Evolutionary conservation across 2,329 filamentous ascomycete genomes (phyloP).

Genomic region (Curvularia sp.): DNA sequence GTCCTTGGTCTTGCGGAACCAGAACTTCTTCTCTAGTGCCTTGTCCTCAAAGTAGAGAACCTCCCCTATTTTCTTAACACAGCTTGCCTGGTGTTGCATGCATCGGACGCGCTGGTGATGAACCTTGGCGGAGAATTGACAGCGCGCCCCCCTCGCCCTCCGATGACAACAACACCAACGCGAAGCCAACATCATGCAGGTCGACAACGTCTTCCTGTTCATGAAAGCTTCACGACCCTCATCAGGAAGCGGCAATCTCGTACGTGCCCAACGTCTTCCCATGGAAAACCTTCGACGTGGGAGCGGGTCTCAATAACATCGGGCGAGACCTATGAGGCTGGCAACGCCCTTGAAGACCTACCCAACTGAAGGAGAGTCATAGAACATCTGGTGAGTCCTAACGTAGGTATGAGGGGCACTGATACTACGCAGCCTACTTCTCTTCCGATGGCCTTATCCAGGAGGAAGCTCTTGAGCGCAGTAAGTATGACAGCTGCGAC

Average conservation of each 20-base stretch:
- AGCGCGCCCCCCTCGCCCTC: constrained; percentile 3
- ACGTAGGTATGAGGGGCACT: background rate
- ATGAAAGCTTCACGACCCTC: background rate
- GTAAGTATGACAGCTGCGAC: background rate
- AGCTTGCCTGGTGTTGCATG: constrained; percentile 9
- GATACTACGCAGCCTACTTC: background rate
- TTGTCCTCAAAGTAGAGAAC: too few species aligned
- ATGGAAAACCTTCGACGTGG: background rate
- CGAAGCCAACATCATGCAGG: background rate
- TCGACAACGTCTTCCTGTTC: background rate
- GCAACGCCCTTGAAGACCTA: background rate
- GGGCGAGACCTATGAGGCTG: background rate
- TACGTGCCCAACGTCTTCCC: background rate
- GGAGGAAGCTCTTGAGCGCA: constrained; percentile 3
- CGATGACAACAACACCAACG: constrained; percentile 11
- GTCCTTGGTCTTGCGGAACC: too few species aligned
- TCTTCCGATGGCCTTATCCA: background rate
- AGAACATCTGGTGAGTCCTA: background rate
- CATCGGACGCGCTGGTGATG: constrained; percentile 5
- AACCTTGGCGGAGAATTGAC: constrained; percentile 9
- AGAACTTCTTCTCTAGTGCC: too few species aligned
- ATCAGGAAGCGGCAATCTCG: background rate
- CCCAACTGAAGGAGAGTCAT: background rate
- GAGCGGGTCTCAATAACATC: constrained; percentile 1
- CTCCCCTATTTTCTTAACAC: background rate